Conservation (phyloP, 192 early-diverging fungal genomes). For the Spizellomyces punctatus region DNA sequence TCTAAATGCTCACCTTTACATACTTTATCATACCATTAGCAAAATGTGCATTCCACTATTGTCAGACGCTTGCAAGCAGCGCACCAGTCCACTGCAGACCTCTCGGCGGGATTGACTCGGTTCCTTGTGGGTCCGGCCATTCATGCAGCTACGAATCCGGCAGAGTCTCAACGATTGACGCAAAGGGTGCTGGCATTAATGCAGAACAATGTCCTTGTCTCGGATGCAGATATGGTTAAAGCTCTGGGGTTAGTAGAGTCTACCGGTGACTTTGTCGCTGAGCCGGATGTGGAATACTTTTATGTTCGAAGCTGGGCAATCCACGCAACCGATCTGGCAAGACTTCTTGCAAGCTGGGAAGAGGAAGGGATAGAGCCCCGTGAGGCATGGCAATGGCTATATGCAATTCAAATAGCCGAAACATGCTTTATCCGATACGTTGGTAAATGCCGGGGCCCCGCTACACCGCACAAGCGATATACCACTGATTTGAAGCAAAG, state of each 20-base stretch:
- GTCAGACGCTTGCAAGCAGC: too few relatives aligned
- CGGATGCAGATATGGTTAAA: constrained; percentile 6
- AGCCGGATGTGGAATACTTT: background rate
- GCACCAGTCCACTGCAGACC: too few relatives aligned
- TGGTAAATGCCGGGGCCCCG: constrained; percentile 2
- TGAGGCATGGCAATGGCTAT: constrained; percentile 5
- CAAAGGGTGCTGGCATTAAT: too few relatives aligned
- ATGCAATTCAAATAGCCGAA: background rate
- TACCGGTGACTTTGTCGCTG: background rate
- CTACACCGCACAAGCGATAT: background rate
- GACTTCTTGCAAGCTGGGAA: background rate
- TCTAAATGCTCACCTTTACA: too few relatives aligned
- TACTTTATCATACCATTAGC: too few relatives aligned
- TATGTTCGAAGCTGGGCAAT: constrained; percentile 10
- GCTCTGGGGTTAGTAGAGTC: background rate
- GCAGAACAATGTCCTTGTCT: too few relatives aligned
- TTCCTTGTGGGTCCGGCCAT: too few relatives aligned
- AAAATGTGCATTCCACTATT: too few relatives aligned
- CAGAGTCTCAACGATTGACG: too few relatives aligned
- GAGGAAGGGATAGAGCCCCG: background rate
- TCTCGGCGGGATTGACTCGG: too few relatives aligned
- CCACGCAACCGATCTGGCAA: background rate
- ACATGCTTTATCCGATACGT: constrained; percentile 5
- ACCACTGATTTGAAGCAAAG: background rate
- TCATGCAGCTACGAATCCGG: too few relatives aligned